These are phyloP conservation scores for Meira nashicola DNA, from an alignment of 1,284 basidiomycete genomes.

Conservation along the genomic window DNA sequence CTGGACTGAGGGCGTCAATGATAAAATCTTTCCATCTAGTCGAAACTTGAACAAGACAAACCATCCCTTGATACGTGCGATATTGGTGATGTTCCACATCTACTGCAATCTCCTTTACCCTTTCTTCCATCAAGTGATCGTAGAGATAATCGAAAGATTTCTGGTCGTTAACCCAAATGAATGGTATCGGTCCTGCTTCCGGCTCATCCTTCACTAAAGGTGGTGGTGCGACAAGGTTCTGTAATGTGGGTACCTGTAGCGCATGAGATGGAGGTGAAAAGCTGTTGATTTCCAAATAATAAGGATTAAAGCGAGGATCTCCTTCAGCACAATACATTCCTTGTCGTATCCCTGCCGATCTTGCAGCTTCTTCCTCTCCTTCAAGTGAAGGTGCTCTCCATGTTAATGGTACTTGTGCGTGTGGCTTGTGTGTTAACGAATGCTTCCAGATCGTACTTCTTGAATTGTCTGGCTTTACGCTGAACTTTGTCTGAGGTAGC, in stretches of 20 bases:
- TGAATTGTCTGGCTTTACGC: constrained; percentile 44
- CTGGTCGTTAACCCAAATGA: constrained; percentile 67
- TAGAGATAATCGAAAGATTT: constrained; percentile 21
- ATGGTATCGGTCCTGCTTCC: constrained; percentile 61
- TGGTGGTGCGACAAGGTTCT: constrained; percentile 23
- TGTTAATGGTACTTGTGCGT: constrained; percentile 39
- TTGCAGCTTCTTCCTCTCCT: not conserved
- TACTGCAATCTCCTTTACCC: constrained; percentile 75
- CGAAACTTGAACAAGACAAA: constrained; percentile 80
- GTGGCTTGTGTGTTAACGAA: constrained; percentile 38
- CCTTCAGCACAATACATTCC: constrained; percentile 50
- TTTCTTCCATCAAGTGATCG: constrained; percentile 53
- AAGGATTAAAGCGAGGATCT: constrained; percentile 44
- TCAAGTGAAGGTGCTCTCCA: constrained; percentile 15
- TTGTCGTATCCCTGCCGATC: constrained; percentile 14
- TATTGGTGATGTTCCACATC: constrained; percentile 91
- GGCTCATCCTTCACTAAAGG: constrained; percentile 35
- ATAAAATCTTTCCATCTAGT: constrained; percentile 80
- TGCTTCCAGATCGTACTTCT: constrained; percentile 29
- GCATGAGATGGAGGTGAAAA: constrained; percentile 51
- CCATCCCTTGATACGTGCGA: constrained; percentile 76
- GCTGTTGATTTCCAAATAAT: constrained; percentile 44
- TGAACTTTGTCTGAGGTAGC: constrained; percentile 40
- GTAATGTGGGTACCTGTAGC: constrained; percentile 15
- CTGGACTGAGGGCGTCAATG: constrained; percentile 67